Base-by-base conservation (phyloP, 192 early-diverging fungal species). In the Pecoramyces ruminantium region DNA sequence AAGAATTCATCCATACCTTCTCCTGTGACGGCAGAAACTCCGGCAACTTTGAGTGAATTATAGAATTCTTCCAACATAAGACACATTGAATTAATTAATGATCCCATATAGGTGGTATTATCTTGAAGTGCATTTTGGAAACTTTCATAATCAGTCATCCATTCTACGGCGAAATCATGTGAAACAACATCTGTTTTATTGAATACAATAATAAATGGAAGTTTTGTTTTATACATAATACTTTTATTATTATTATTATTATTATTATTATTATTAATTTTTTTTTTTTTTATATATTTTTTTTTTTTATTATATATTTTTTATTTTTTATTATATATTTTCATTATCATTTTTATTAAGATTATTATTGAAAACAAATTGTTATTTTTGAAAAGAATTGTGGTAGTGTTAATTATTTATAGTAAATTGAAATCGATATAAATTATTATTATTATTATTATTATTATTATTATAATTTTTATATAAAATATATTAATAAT, bases 1-100 rank as follows among this genome's bases (percentile, higher is more conserved):
- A 99, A 93, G 79, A 99, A 91, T 80, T 94, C 95, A 42, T 93
- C 92, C 86, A 96, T 92, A n/a, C 97, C 97, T 27, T 86, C 90
- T 21, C 97, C 97, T 0, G 97, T 96, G 83, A 97, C 91, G 0
- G 96, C 95, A 77, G 93, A 94, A 2, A 99, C 96, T 30, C 95
- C 95, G 11, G 17, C 27, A 25, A 80, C 80, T 79, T 78, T 81
- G 1, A 96, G 81, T 80, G 92, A 89, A 78, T 87, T 87, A 85
- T 99, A 99, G 83, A 99, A 99, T 88, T 99, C 97, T 83, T 99
- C 97, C 80, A 99, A 86, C 4, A 97, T 96, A 79, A 99, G 84
- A 79, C 94, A 95, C 97, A 99, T 99, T 11, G 93, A 94, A 85
- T 93, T 93, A 88, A 97, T 95, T 78, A 99, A 85, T 82, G 90